Evolutionary conservation across 106 monocot genomes (phyloP), one percentile per base, ranked within the genome.

Genomic region (Amphibolis antarctica): DNA sequence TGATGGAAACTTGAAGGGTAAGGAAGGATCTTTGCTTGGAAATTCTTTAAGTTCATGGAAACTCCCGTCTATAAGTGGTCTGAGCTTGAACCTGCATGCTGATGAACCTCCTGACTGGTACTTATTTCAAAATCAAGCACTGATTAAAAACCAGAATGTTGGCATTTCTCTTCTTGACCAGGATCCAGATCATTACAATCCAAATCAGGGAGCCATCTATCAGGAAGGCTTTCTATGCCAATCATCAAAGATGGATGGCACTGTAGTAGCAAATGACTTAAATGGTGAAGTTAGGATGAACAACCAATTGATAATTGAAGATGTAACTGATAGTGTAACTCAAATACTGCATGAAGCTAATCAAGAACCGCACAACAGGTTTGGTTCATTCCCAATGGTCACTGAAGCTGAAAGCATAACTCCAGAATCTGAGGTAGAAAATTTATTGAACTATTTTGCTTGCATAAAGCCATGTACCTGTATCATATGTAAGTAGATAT

Each of bases 261-360:
- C 6, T 5, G 15, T 63, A 1, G 29, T 13, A 13, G 30, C 48
- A 28, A 63, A 31, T 27, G 44, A 60, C 53, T 25, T 53, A 15
- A 50, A 60, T 53, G 46, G 53, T 48, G 65, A 71, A 42, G 60
- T 49, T 62, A 42, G 18, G 31, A 42, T 67, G 12, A 66, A 71
- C 20, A 47, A 47, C 46, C 56, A 69, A 29, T 49, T 93, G 46
- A 76, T 29, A 11, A 78, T 93, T 66, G 83, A 88, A 75, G 88
- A 93, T 80, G 93, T 85, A 57, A 85, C 88, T 47, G 60, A 83
- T 75, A 36, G 42, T 54, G 78, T 85, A 53, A 83, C 89, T n/a
- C 77, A 67, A 62, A 71, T 89, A 58, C 42, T 74, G 53, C 69
- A 70, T 68, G 70, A 79, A 73, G 51, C 54, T n/a, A 46, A 44